Conservation (phyloP, 2,329 filamentous ascomycete genomes). For the Thermoascus crustaceus region DNA sequence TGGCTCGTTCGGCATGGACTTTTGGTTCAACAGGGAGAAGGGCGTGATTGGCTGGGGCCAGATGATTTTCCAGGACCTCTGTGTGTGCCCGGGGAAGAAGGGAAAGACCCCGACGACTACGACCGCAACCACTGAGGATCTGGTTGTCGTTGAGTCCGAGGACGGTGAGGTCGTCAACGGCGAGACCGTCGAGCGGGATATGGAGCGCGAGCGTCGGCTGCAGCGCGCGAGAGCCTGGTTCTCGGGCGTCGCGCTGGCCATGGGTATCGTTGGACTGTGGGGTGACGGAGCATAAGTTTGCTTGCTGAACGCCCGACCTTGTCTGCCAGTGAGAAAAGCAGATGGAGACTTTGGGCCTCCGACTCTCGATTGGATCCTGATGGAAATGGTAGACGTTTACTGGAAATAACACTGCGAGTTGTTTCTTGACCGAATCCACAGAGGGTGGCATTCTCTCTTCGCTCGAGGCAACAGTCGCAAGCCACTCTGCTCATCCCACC, state of each 20-base stretch:
- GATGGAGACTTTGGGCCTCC: no score
- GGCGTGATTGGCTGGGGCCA: slow-evolving; percentile 34
- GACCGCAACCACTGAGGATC: slow-evolving; percentile 28
- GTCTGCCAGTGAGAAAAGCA: no score
- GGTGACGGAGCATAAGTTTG: slow-evolving; percentile 33
- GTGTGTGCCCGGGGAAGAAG: slow-evolving; percentile 12
- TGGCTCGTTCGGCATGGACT: slow-evolving; percentile 50
- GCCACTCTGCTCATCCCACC: no score
- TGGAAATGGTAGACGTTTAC: no score
- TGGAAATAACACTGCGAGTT: no score
- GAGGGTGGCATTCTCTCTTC: no score
- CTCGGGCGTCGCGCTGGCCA: slow-evolving; percentile 35
- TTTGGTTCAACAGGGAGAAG: slow-evolving; percentile 62
- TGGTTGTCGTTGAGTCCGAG: slow-evolving; percentile 31
- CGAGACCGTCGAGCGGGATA: slow-evolving; percentile 36
- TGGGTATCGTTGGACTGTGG: slow-evolving; percentile 43
- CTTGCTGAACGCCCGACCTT: no score
- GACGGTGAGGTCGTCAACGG: slow-evolving; percentile 39
- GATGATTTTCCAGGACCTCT: slow-evolving; percentile 37
- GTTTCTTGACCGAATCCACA: no score
- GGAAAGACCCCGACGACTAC: slow-evolving; percentile 9
- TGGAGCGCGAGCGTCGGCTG: slow-evolving; percentile 34
- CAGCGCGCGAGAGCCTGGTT: slow-evolving; percentile 32
- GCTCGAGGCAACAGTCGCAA: no score
- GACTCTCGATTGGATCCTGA: no score